Percentiles rank a stretch among this genome's conserved stretches.
Conservation (phyloP, 371 early-diverging fungal genomes). For the Mucor lusitanicus region DNA sequence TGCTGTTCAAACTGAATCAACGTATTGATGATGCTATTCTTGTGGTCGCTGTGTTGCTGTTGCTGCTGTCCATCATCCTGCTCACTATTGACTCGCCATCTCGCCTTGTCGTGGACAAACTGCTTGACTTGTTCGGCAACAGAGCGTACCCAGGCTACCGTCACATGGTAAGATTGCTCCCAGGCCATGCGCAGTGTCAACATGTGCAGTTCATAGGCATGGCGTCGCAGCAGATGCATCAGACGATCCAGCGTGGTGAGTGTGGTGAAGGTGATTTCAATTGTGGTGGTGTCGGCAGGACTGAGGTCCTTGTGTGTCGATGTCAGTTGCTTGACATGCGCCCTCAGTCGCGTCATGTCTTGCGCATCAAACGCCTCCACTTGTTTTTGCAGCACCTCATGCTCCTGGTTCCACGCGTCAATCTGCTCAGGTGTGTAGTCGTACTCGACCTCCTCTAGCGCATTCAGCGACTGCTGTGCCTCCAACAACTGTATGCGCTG, state of each 20-base stretch:
- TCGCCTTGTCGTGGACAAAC: slow-evolving; percentile 31
- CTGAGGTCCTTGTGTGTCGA: slow-evolving; percentile 33
- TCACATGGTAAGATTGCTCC: slow-evolving; percentile 40
- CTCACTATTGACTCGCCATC: slow-evolving; percentile 29
- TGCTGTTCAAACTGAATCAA: slow-evolving; percentile 36
- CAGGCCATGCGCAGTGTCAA: slow-evolving; percentile 44
- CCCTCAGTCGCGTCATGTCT: slow-evolving; percentile 52
- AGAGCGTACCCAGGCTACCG: slow-evolving; percentile 32
- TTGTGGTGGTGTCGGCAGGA: slow-evolving; percentile 59
- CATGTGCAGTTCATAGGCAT: slow-evolving; percentile 44
- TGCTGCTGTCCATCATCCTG: background rate
- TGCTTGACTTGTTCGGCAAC: slow-evolving; percentile 21
- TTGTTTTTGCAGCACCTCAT: slow-evolving; percentile 9
- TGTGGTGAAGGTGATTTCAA: slow-evolving; percentile 55
- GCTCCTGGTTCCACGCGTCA: slow-evolving; percentile 26
- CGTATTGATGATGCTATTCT: slow-evolving; percentile 19
- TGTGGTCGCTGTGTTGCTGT: background rate
- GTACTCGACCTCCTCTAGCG: slow-evolving; percentile 27
- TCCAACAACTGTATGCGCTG: slow-evolving; percentile 35
- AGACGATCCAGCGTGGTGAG: slow-evolving; percentile 50
- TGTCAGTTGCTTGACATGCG: slow-evolving; percentile 54
- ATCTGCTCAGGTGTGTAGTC: slow-evolving; percentile 30
- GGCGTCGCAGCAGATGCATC: slow-evolving; percentile 38
- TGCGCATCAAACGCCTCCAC: slow-evolving; percentile 39
- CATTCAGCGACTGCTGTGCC: slow-evolving; percentile 20